phyloP scores from a whole-genome alignment of 495 filamentous ascomycete genomes.

The Penicillium salamii region DNA sequence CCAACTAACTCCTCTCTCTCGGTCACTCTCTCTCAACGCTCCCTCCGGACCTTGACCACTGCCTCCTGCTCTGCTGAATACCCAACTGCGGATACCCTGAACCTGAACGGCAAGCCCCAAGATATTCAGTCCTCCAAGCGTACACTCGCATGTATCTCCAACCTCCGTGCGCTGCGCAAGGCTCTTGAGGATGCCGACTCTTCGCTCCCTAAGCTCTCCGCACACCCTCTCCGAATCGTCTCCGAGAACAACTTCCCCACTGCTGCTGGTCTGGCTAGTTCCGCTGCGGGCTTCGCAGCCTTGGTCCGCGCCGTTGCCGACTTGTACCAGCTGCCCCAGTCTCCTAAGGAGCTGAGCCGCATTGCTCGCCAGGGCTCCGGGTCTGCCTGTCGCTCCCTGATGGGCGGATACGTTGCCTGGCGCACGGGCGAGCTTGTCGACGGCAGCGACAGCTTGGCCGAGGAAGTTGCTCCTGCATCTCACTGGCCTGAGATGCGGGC shows the following conservation, averaged over 20 bases:
- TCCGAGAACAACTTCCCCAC: slow-evolving; percentile 99
- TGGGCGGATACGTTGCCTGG: slow-evolving; percentile 97
- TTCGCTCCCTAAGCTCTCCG: slow-evolving; percentile 72
- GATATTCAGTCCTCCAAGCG: slow-evolving; percentile 77
- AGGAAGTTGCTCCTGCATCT: slow-evolving; percentile 75
- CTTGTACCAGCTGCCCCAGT: slow-evolving; percentile 78
- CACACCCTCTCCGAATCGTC: slow-evolving; percentile 73
- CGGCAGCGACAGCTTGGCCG: slow-evolving; percentile 79
- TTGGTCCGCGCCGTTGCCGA: slow-evolving; percentile 90
- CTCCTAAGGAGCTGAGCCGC: slow-evolving; percentile 73
- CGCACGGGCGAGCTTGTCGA: slow-evolving; percentile 67
- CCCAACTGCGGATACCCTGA: slow-evolving; percentile 68
- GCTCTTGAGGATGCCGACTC: slow-evolving; percentile 67
- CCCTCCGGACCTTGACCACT: slow-evolving; percentile 93
- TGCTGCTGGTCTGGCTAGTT: slow-evolving; percentile 90
- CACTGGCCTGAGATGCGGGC: slow-evolving; percentile 97
- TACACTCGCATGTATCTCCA: slow-evolving; percentile 85
- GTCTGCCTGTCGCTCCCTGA: slow-evolving; percentile 85
- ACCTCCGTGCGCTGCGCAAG: slow-evolving; percentile 72
- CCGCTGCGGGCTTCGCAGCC: slow-evolving; percentile 92
- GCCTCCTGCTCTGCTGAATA: slow-evolving; percentile 83
- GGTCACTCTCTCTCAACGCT: slow-evolving; percentile 89
- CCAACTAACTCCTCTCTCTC: slow-evolving; percentile 97
- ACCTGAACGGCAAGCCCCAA: slow-evolving; percentile 78
- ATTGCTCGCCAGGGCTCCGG: slow-evolving; percentile 96